Base-by-base conservation (phyloP, 148 eudicot species). In the Dianthus caryophyllus region DNA sequence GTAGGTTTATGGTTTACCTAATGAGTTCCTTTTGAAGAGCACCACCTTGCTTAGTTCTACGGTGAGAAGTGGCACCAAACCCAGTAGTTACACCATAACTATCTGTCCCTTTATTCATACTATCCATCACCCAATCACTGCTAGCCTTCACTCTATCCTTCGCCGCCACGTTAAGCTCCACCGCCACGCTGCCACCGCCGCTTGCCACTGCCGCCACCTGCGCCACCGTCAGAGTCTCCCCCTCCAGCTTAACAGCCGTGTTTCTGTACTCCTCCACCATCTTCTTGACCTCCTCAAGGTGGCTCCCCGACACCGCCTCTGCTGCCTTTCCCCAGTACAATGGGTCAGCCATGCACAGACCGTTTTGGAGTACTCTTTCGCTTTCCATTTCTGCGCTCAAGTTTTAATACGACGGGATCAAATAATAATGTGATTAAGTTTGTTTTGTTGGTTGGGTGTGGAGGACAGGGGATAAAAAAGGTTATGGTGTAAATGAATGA, bases 61-160 rank as follows among this genome's bases (percentile, higher is more conserved):
- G 70, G 27, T 91, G 95, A 15, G 97, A 88, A 13, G 97, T 91
- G 16, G 97, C 91, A 61, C 97, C 97, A 72, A 88, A 91, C 0
- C 97, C 91, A 63, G 95, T 84, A 4, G 97, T 88, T 3, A 87
- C 88, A 63, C 97, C 97, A 70, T 87, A 87, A 49, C 87, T 87
- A 58, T 90, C 97, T 6, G 90, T 90, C n/a, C 94, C 97, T 51
- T 84, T 87, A 0, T 54, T 64, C 97, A 90, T 84, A 15, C 94
- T 87, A 1, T 90, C 94, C 97, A 90, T 85, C 1, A 90, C 97
- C 97, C 97, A 90, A 18, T 90, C 93, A 62, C 97, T 90, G 25
- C 97, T 90, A 1, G 94, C 94, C 73, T 85, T 87, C 0, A 90
- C 97, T 1, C 91, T 81, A 0, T 77, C 88, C 61, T 85, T 57